Base-by-base conservation (phyloP, 148 eudicot genomes). In the Rhododendron kiyosumense region DNA sequence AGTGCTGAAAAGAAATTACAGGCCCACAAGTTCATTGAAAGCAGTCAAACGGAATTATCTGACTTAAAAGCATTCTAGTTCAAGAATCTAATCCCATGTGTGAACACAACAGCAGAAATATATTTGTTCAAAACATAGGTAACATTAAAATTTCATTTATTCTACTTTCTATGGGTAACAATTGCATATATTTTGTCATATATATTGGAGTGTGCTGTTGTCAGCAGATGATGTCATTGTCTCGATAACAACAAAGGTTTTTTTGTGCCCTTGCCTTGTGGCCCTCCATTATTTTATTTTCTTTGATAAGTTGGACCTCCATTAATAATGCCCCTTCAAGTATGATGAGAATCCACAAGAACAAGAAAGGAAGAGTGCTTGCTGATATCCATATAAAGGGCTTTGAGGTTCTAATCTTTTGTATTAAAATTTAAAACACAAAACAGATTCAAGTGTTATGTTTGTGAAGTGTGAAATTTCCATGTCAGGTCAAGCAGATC, bases 401-500 rank as follows among this genome's bases (percentile, higher is more conserved):
- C 82, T 18, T 24, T 18, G 2, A 65, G 75, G 24, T 26, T 22
- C 49, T n/a, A 12, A 13, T n/a, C 7, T 0, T 51, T 51, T 79
- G 61, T 4, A 79, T 28, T 63, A 45, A n/a, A n/a, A n/a, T n/a
- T n/a, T n/a, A n/a, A 41, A 30, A 69, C 87, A 85, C 36, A 82
- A 24, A 81, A 73, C 80, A 81, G 22, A 20, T n/a, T 61, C 6
- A 51, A 45, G 38, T 79, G 61, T 51, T 79, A 81, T 52, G 71
- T 83, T 24, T 43, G 57, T 9, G 67, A 48, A 28, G 26, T 41
- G 26, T 26, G n/a, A 63, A 48, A 63, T 38, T 26, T 28, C 5
- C 5, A 88, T 82, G 86, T n/a, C 87, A 51, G 38, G 61, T 30
- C 67, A 88, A 49, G 87, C 80, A 38, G 76, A 45, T 24, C 81